Evolutionary conservation across 2,329 filamentous ascomycete species (phyloP), one percentile per base, ranked within the genome.

Genomic region (Shiraia bambusicola): DNA sequence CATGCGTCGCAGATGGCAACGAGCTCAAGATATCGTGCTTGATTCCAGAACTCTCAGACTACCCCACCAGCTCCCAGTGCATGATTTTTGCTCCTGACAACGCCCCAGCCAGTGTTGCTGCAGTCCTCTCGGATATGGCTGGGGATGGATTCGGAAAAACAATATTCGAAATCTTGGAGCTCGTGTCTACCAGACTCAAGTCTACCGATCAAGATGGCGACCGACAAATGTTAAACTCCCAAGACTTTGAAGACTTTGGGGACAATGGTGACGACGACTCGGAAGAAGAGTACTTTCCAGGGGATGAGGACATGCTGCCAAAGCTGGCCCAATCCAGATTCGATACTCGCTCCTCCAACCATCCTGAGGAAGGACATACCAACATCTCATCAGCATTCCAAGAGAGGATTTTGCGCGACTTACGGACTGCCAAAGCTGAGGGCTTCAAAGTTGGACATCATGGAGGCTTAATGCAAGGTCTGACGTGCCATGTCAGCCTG

Each of bases 391-490:
- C 52, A 19, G 43, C 24, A 1, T 67, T 65, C 25, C 51, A 37
- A 54, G 45, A 59, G 29, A 70, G 74, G n/a, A 71, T 88, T 39
- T 74, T 75, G 29, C 61, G 64, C 6, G 88, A 92, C 59, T 74
- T 95, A 7, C 73, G 72, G 28, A 66, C 67, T 15, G 81, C 79
- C 2, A 84, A 82, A 56, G 54, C 71, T 2, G 80, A 82, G 1
- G 89, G 89, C 0, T 87, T 89, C 66, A 84, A 79, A 47, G 74
- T 92, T 19, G 87, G 84, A 2, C 72, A 83, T 24, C 63, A 86
- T 9, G 76, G 75, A 10, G 72, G 76, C 13, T 69, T 82, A 13
- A 64, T 75, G 16, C 61, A 71, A 1, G 69, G 70, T 9, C 76
- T 71, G 44, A 72, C 65, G 17, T 71, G 74, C 37, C 78, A 79